Conservation (phyloP, 2,329 filamentous ascomycete species). For the Diplodia intermedia region DNA sequence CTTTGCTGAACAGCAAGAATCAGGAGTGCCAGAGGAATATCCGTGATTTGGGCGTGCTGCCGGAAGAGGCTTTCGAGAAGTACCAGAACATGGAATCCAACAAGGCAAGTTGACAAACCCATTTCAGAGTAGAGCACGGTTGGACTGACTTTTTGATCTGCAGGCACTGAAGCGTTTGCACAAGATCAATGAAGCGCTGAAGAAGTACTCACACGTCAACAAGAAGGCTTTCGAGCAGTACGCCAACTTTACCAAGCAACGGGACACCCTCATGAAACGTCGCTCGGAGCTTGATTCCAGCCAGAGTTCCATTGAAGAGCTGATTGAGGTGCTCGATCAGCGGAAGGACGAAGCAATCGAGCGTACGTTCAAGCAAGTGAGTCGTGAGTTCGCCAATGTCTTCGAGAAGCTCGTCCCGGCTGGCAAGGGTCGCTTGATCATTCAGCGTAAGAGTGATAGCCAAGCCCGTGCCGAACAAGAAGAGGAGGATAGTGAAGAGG, state of each 20-base stretch:
- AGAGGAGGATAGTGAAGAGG: conserved; percentile 59
- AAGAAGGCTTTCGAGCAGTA: conserved; percentile 99
- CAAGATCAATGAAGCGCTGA: conserved; percentile 89
- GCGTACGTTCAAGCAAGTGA: conserved; percentile 97
- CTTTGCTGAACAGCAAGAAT: conserved; percentile 76
- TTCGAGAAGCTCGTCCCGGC: conserved; percentile 96
- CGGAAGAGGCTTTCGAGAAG: conserved; percentile 91
- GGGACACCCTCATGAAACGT: conserved; percentile 83
- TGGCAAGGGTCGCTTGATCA: conserved; percentile 87
- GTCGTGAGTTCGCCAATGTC: conserved; percentile 87
- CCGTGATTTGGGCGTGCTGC: conserved; percentile 87
- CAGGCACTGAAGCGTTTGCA: conserved; percentile 70
- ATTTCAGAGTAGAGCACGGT: conserved; percentile 32
- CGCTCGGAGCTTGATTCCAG: conserved; percentile 86
- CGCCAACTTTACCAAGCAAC: conserved; percentile 92
- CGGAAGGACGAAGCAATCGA: conserved; percentile 98
- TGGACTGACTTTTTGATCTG: conserved; percentile 30
- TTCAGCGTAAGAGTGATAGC: conserved; percentile 86
- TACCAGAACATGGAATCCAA: conserved; percentile 85
- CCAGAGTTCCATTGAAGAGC: conserved; percentile 85
- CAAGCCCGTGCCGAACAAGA: conserved; percentile 67
- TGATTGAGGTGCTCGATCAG: conserved; percentile 91
- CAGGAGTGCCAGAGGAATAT: conserved; percentile 87
- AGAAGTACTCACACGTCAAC: conserved; percentile 98
- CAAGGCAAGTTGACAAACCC: conserved; percentile 51